Evolutionary conservation across 257 asterid species (phyloP), one percentile per base, ranked within the genome.

Genomic region (Nicotiana obtusifolia): DNA sequence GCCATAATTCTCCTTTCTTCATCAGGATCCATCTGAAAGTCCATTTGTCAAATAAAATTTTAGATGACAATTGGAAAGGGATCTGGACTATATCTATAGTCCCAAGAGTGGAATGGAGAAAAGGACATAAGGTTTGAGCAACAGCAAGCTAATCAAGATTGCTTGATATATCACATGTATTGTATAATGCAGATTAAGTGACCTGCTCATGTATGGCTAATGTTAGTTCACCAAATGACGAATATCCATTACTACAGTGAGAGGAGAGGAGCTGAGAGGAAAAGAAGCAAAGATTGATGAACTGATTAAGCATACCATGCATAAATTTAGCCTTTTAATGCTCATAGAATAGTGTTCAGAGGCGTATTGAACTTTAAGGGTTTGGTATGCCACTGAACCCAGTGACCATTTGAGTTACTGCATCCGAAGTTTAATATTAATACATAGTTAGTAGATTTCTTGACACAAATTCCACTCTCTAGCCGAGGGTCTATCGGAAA

Each of bases 1-100:
- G 90, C 97, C 67, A 93, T 86, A 82, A 96, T 91, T 90, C 86
- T 93, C 83, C 98, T 92, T 82, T 94, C 98, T 89, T 94, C 98
- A 66, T 92, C 97, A 8, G 97, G 98, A 83, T 96, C 98, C 84
- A 87, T 86, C 99, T 94, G 89, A 83, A 65, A 82, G 77, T 81
- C 73, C 37, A 65, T 69, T 67, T 64, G 69, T 54, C 33, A 30
- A 26, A 22, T 0, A 5, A 77, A 66, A 41, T 41, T 3, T 41
- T 14, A 44, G 60, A 71, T 44, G 77, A 41, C 20, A 9, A 0
- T 71, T 0, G 37, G n/a, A 5, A 69, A 37, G 77, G 44, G 24
- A 7, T 47, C 5, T 49, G 41, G 62, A 49, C 8, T 10, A 26
- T 15, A 49, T 22, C 1, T 44, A 22, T 22, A 1, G 41, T 73